A percentile compares a stretch with the other conserved stretches of the same genome.
Evolutionary conservation across 1,284 basidiomycete genomes (phyloP).

Genomic region (Nidula niveotomentosa): DNA sequence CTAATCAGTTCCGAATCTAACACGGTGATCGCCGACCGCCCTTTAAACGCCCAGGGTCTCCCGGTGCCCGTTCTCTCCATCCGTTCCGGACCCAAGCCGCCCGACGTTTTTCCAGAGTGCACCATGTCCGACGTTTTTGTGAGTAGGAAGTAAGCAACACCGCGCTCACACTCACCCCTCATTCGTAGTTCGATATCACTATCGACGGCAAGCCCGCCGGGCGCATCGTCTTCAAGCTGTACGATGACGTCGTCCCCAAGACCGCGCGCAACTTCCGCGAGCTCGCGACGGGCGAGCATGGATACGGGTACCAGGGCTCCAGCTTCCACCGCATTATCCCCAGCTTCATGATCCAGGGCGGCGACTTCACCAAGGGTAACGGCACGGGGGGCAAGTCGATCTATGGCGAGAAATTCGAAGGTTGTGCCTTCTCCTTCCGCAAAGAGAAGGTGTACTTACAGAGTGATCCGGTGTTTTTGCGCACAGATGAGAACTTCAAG

Average conservation of each 20-base stretch:
- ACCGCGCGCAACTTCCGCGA: slow-evolving; percentile 84
- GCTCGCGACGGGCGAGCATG: slow-evolving; percentile 79
- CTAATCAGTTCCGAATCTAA: slow-evolving; percentile 1
- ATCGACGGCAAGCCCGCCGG: slow-evolving; percentile 61
- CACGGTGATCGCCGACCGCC: too few species aligned
- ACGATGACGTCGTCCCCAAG: slow-evolving; percentile 66
- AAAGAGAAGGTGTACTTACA: neutral
- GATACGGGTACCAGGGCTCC: slow-evolving; percentile 65
- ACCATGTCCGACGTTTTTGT: slow-evolving; percentile 22
- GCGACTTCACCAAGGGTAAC: slow-evolving; percentile 71
- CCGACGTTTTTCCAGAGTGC: neutral
- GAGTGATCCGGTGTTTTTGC: neutral
- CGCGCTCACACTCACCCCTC: neutral
- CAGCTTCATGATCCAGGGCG: slow-evolving; percentile 60
- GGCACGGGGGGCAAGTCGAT: slow-evolving; percentile 95
- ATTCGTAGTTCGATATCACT: slow-evolving; percentile 3
- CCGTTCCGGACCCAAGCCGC: too few species aligned
- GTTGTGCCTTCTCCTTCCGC: too few species aligned
- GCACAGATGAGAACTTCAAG: slow-evolving; percentile 83
- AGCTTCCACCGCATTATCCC: slow-evolving; percentile 87
- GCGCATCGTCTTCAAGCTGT: slow-evolving; percentile 75
- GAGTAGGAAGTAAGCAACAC: slow-evolving; percentile 1
- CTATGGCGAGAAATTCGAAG: slow-evolving; percentile 85
- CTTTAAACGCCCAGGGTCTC: too few species aligned
- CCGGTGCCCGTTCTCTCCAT: too few species aligned